Evolutionary conservation across 129 eudicot species (phyloP), one percentile per base, ranked within the genome.

Genomic region (Helianthus tuberosus): DNA sequence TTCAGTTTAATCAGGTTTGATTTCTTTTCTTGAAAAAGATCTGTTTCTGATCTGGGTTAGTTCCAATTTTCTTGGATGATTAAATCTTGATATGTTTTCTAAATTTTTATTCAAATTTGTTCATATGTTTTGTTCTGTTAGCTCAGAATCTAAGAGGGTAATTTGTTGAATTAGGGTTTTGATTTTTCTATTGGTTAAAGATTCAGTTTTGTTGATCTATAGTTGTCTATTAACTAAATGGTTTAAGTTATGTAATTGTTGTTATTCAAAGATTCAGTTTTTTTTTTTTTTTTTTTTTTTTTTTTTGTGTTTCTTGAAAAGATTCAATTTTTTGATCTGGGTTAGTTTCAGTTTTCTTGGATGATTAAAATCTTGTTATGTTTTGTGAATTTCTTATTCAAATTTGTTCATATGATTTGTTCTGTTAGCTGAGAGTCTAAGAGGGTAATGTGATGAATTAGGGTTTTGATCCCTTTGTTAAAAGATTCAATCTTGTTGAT

Each of bases 41-140:
- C 73, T 60, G 47, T 63, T 78, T 78, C 8, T 65, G 60, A 79
- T 79, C 82, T 78, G 82, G 77, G 68, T 70, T 65, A 71, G 77
- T 71, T 54, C 38, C 35, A 43, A 12, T 52, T 52, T 78, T 78
- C 68, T 64, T 57, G 52, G 44, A 1, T 71, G 69, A 69, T n/a
- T 29, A 53, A 76, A 72, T 78, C 82, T 71, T 71, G 68, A 20
- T 52, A 63, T 15, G 39, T 70, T 15, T 17, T 41, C 27, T 11
- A 29, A 16, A 27, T 60, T 43, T 43, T 77, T 41, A 60, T 77
- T 49, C 64, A 39, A 12, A 8, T 78, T 16, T 78, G 67, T 12
- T 57, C 5, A 13, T 4, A 47, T 41, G 50, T 15, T 74, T 5
- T 49, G 71, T 48, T 71, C 7, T 15, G 66, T 36, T 27, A 38